Conservation (phyloP, 2,329 filamentous ascomycete species). For the Atkinsonella hypoxylon region DNA sequence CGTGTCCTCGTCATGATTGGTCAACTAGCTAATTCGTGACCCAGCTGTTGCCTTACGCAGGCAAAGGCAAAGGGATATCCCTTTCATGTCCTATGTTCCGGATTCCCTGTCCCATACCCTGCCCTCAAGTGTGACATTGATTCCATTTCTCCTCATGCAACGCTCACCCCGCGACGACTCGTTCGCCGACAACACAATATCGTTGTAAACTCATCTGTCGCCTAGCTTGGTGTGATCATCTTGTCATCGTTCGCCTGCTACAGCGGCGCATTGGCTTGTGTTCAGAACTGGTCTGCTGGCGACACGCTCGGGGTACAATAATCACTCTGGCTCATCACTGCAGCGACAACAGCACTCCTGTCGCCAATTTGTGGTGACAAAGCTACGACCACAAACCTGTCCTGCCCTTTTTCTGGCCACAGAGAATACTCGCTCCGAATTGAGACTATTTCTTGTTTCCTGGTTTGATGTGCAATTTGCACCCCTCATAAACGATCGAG, state of each 20-base stretch:
- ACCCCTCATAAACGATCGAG: background rate
- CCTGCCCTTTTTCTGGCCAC: background rate
- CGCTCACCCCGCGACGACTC: background rate
- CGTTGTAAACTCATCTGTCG: background rate
- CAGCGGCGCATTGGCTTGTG: background rate
- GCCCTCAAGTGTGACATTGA: too few species aligned
- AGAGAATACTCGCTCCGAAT: background rate
- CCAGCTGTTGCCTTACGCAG: too few species aligned
- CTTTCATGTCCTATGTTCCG: too few species aligned
- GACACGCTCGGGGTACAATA: too few species aligned
- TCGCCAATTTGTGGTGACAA: background rate
- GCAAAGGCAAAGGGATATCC: too few species aligned
- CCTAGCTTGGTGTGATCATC: background rate
- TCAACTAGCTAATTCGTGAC: too few species aligned
- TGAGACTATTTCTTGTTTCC: background rate
- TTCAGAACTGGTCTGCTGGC: background rate
- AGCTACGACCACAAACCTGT: background rate
- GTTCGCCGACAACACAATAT: background rate
- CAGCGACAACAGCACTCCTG: slow-evolving; percentile 2
- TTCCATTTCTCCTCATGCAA: too few species aligned
- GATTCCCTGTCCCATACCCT: too few species aligned
- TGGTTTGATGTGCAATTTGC: background rate
- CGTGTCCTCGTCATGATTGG: too few species aligned
- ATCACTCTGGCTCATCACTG: too few species aligned
- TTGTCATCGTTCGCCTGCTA: background rate